Base-by-base conservation (phyloP, 1,139 yeast genomes). In the Debaryomyces sp. region DNA sequence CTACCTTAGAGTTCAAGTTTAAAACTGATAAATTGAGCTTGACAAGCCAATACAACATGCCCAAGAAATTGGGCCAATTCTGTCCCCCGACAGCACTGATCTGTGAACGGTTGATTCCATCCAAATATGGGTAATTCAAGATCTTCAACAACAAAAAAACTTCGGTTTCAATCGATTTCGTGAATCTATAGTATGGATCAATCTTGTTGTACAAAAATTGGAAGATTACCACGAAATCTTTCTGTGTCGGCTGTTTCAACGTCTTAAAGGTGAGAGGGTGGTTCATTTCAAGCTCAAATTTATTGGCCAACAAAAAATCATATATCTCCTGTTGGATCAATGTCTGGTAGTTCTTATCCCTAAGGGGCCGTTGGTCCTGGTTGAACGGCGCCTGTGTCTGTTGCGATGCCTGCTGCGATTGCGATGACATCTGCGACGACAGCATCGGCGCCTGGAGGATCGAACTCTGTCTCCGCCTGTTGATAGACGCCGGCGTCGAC, bases 51-150 rank as follows among this genome's bases (percentile, higher is more conserved):
- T 86, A 84, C 32, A 90, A 71, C 78, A 91, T 82, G 1, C 95
- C 96, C 45, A 91, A 68, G 58, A 89, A 87, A 21, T 81, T 80
- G 15, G 90, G 92, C 97, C 97, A 90, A 59, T 86, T 86, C 50
- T 87, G 87, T 1, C 96, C 96, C 1, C 97, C 97, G 6, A 90
- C 97, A 0, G 97, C 97, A 43, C 92, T 84, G 30, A 91, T 84
- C 62, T 89, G 96, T 0, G 94, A 85, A 59, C 91, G 82, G 64
- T 86, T 88, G 41, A 91, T 84, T 0, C 88, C 76, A 40, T 89
- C 96, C 50, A 90, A 66, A 63, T 86, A 89, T 1, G 98, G 97
- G 61, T 91, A 92, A 46, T 81, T 81, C 52, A 90, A 67, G 29
- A 77, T 75, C 60, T 82, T 85, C 55, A 92, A 69, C 13, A 89